Evolutionary conservation across 2,329 filamentous ascomycete genomes (phyloP).

Genomic region (Colletotrichum musicola): DNA sequence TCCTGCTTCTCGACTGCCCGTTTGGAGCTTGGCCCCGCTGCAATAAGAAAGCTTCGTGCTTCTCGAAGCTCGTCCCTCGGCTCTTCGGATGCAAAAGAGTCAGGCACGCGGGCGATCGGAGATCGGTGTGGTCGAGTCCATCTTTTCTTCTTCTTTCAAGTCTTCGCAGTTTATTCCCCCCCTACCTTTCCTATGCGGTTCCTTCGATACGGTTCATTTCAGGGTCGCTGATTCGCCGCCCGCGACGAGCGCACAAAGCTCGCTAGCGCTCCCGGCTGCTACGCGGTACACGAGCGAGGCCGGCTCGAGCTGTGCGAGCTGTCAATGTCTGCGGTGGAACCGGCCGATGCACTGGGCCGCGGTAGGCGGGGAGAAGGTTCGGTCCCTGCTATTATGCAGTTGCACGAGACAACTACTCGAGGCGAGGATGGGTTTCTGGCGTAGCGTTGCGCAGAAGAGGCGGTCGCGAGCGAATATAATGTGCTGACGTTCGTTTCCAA

Average conservation of each 20-base stretch:
- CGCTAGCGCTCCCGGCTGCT: conserved; percentile 13
- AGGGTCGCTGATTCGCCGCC: conserved; percentile 7
- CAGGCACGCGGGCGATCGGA: conserved; percentile 10
- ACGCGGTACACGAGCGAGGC: conserved; percentile 8
- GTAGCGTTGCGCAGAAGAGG: conserved; percentile 6
- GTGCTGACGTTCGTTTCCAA: too few relatives aligned
- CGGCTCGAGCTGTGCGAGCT: conserved; percentile 27
- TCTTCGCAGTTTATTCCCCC: too few relatives aligned
- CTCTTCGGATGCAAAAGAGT: conserved; percentile 8
- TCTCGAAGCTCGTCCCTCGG: conserved; percentile 29
- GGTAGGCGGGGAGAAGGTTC: not conserved
- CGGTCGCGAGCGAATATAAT: not conserved
- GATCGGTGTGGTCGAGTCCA: conserved; percentile 1
- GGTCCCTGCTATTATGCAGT: not conserved
- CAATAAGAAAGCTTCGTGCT: conserved; percentile 16
- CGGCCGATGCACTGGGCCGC: conserved; percentile 7
- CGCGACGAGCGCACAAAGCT: conserved; percentile 2
- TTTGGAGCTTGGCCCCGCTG: conserved; percentile 28
- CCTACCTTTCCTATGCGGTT: not conserved
- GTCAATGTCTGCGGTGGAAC: conserved; percentile 28
- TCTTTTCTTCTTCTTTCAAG: not conserved
- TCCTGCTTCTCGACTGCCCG: conserved; percentile 18
- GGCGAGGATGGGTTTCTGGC: conserved; percentile 1
- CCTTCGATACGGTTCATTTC: not conserved
- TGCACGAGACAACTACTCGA: conserved; percentile 4